These are phyloP conservation scores for Pelargonium cotyledonis DNA, from an alignment of 441 rosid genomes.

Conservation along the genomic window DNA sequence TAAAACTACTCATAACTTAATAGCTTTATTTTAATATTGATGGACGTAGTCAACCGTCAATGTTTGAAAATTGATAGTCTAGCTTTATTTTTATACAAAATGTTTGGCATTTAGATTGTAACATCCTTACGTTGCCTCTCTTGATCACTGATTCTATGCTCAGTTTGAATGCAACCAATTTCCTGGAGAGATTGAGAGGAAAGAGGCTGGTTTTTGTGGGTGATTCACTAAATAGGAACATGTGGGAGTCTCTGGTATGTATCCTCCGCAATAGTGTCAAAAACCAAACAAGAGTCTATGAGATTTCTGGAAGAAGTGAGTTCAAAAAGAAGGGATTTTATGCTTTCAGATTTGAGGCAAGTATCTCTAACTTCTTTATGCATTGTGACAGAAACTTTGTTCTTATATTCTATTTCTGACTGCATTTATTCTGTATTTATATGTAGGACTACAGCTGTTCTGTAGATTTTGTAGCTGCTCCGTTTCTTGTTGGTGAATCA, in stretches of 20 bases:
- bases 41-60: neutral
- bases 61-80: neutral
- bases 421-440: slow-evolving; percentile 12
- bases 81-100: slow-evolving; percentile 5
- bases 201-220: slow-evolving; percentile 61
- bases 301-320: slow-evolving; percentile 49
- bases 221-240: slow-evolving; percentile 58
- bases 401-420: neutral
- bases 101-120: neutral
- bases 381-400: neutral
- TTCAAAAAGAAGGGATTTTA: slow-evolving; percentile 58
- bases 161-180: slow-evolving; percentile 56
- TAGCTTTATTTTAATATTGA: neutral
- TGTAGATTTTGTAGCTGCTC: slow-evolving; percentile 54
- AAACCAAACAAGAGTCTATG: slow-evolving; percentile 47
- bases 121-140: neutral
- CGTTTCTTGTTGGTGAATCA: slow-evolving; percentile 57
- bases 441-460: slow-evolving; percentile 58
- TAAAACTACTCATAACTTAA: neutral
- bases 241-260: slow-evolving; percentile 78
- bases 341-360: slow-evolving; percentile 61
- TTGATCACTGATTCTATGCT: slow-evolving; percentile 8
- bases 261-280: slow-evolving; percentile 42
- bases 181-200: slow-evolving; percentile 51
- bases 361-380: slow-evolving; percentile 12